Base-by-base conservation (phyloP, 2,329 filamentous ascomycete genomes). In the Aspergillus floridensis region DNA sequence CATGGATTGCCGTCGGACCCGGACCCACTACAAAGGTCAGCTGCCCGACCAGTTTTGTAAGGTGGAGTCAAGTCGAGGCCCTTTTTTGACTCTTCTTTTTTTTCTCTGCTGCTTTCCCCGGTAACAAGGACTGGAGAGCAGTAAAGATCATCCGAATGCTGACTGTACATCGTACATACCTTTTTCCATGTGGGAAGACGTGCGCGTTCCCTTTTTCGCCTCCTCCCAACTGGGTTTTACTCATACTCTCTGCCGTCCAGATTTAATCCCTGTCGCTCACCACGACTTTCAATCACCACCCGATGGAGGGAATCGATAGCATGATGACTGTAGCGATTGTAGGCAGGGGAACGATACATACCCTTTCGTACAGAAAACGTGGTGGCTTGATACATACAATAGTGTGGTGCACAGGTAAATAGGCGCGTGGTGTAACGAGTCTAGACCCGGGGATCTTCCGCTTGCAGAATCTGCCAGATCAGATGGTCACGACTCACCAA, bases 381-480 rank as follows among this genome's bases (percentile, higher is more conserved):
- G 53, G 49, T 44, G 38, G 38, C 38, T 44, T 44, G 32, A 38
- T 22, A 62, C 22, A 49, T 49, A 31, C 32, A 49, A 48, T 24
- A 41, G 47, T 26, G 44, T 24, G 26, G 47, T 35, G 44, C 38
- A 44, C 14, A 44, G 38, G 32, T 35, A 35, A 44, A 44, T 44
- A 16, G 38, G 38, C 46, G 12, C 10, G 12, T 21, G 19, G 51
- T 49, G 24, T 31, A 35, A 55, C 53, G 50, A 60, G 63, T 66
- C 64, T 66, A 66, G 64, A 63, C 59, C 52, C 52, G 49, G 11
- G 50, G 58, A 57, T 58, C 61, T 35, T 59, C 63, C 64, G 64
- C 59, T 59, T 66, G 64, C 65, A 67, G 64, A 65, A 57, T 66
- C 62, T 67, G 60, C 61, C 55, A 58, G 60, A 64, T 66, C 65